Percentiles rank a stretch among this genome's conserved stretches.
Conservation (phyloP, 139 green algal species). For the Coelastrella sp. region DNA sequence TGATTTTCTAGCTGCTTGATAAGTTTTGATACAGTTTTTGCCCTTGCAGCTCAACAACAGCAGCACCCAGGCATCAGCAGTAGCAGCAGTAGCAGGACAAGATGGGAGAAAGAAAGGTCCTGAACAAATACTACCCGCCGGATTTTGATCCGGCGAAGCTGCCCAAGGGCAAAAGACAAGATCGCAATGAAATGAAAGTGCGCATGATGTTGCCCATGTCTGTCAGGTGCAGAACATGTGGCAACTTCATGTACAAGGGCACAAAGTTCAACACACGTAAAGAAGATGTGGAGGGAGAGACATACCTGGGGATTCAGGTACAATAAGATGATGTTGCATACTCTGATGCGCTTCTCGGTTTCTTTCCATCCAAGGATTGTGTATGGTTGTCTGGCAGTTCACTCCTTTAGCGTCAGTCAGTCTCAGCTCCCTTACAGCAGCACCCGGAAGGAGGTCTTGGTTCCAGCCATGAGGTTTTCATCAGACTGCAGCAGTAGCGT, state of each 20-base stretch:
- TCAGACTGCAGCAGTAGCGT: too few relatives aligned
- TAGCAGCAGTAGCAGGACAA: constrained; percentile 29
- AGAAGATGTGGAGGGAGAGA: constrained; percentile 92
- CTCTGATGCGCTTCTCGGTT: too few relatives aligned
- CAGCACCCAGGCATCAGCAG: not conserved
- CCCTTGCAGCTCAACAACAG: not conserved
- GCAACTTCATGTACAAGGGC: constrained; percentile 98
- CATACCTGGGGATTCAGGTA: constrained; percentile 95
- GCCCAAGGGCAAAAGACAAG: constrained; percentile 72
- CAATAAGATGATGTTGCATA: too few relatives aligned
- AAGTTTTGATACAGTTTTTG: not conserved
- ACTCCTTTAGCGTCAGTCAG: too few relatives aligned
- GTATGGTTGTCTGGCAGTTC: too few relatives aligned
- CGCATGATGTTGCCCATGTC: constrained; percentile 99
- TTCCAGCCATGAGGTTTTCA: too few relatives aligned
- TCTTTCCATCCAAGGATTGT: too few relatives aligned
- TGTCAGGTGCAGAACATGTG: constrained; percentile 95
- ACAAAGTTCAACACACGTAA: constrained; percentile 99
- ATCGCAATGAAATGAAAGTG: constrained; percentile 93
- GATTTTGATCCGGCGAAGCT: constrained; percentile 95
- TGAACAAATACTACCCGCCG: constrained; percentile 89
- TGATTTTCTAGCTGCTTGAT: too few relatives aligned
- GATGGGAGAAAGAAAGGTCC: constrained; percentile 87
- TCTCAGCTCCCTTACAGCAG: too few relatives aligned
- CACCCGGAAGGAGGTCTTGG: too few relatives aligned